A percentile compares a stretch with the other conserved stretches of the same genome.
These are phyloP conservation scores for Aspergillus haitiensis DNA, from an alignment of 495 filamentous ascomycete genomes.

Conservation along the genomic window DNA sequence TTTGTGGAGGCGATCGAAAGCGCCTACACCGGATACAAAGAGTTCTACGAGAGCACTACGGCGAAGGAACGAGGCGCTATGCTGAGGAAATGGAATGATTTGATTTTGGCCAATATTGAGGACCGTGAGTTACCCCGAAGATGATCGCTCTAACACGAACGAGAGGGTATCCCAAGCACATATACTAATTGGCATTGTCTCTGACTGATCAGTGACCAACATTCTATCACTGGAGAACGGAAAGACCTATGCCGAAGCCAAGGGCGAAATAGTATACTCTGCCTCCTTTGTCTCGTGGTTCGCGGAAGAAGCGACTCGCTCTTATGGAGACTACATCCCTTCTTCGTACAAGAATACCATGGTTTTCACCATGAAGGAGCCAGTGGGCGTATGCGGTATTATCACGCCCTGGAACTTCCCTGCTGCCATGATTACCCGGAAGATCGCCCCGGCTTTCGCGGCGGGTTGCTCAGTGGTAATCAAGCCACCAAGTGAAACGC, in stretches of 20 bases:
- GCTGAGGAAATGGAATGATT: conserved; percentile 76
- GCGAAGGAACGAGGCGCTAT: conserved; percentile 29
- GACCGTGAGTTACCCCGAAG: conserved; percentile 61
- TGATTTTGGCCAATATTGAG: conserved; percentile 75
- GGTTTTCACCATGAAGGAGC: conserved; percentile 34
- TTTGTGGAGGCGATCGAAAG: conserved; percentile 30
- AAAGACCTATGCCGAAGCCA: conserved; percentile 63
- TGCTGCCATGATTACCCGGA: conserved; percentile 70
- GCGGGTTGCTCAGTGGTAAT: conserved; percentile 68
- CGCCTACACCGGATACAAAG: conserved; percentile 21
- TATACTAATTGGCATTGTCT: not conserved
- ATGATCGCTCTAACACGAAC: not conserved
- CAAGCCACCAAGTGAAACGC: conserved; percentile 62
- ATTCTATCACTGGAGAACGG: conserved; percentile 54
- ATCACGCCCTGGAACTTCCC: conserved; percentile 73
- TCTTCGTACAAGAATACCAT: conserved; percentile 50
- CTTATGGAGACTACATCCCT: conserved; percentile 66
- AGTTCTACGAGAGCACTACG: conserved; percentile 17
- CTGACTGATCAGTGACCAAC: conserved; percentile 57
- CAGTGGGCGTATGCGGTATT: conserved; percentile 38
- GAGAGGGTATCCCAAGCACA: not conserved
- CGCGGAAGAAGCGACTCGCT: conserved; percentile 60
- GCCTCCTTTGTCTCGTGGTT: conserved; percentile 68
- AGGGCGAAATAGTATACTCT: conserved; percentile 61
- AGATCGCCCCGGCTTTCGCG: conserved; percentile 66